Base-by-base conservation (phyloP, 2,329 filamentous ascomycete species). In the Beauveria sp. region DNA sequence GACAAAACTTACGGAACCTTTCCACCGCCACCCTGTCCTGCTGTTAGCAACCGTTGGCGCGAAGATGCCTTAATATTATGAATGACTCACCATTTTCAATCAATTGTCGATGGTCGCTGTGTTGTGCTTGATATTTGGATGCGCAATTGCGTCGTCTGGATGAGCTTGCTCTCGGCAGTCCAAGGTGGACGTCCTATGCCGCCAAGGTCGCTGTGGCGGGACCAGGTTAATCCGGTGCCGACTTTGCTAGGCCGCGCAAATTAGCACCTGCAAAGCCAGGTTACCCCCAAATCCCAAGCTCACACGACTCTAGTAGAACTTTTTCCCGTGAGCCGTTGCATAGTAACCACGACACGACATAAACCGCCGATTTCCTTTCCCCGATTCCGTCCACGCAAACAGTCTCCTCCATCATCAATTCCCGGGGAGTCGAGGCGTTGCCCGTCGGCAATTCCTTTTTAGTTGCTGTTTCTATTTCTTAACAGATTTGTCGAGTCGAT, bases 1-100 rank as follows among this genome's bases (percentile, higher is more conserved):
- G 52, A 51, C 26, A 63, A 64, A 61, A 75, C 78, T 81, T 76
- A 84, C 82, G 79, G 80, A 70, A 84, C 75, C 75, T 76, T 78
- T 73, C 84, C 87, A 80, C 92, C 91, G 79, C 90, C 90, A 80
- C 89, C 89, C 88, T 87, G 66, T 53, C 26, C 59, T 63, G 64
- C 62, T 58, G 66, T 84, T 74, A 84, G 80, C 67, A 63, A 59
- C 24, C 37, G 20, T 28, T 9, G 26, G 41, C 53, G 37, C 41
- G 56, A 34, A 50, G 28, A 34, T 46, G 10, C 9, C 9, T 7
- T 8, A 1, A 10, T 14, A 37, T 16, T 1, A 2, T 37, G 0
- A 16, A 16, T 16, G 20, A 69, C 79, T 70, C 73, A 85, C 84
- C 84, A 87, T 87, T 71, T 80, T 85, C 76, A 75, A 73, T 67